Percentiles rank a stretch among this genome's conserved stretches.
phyloP scores from a whole-genome alignment of 345 rosid species.

The Salix udensis region DNA sequence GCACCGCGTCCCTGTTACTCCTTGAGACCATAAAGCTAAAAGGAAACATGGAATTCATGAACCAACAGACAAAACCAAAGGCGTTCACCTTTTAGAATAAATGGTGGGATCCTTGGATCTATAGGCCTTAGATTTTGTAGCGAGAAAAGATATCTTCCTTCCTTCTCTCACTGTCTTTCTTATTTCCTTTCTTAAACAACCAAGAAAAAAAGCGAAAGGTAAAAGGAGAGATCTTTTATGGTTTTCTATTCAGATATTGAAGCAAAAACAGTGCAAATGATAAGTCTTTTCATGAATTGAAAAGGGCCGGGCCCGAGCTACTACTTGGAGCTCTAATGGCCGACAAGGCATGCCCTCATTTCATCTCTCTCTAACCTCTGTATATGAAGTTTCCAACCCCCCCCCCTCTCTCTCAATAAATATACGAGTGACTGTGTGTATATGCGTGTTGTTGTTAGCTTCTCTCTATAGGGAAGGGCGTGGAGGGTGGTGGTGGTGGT shows the following conservation, averaged over 20 bases:
- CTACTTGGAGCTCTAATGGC: conserved; percentile 44
- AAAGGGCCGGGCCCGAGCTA: conserved; percentile 38
- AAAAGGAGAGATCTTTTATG: conserved; percentile 5
- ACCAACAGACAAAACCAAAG: conserved; percentile 15
- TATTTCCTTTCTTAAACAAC: background rate
- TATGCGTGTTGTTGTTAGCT: background rate
- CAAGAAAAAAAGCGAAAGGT: conserved; percentile 5
- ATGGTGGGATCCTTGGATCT: conserved; percentile 28
- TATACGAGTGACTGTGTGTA: background rate
- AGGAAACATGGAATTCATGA: conserved; percentile 26
- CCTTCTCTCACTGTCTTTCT: conserved; percentile 1
- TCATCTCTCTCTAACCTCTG: conserved; percentile 14
- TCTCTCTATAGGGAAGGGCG: background rate
- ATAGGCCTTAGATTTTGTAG: conserved; percentile 17
- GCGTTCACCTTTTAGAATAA: conserved; percentile 18
- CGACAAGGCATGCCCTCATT: conserved; percentile 48
- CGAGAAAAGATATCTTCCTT: background rate
- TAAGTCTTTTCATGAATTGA: conserved; percentile 21
- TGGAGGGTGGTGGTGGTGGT: conserved; percentile 7
- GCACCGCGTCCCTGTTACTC: conserved; percentile 27
- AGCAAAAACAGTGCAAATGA: conserved; percentile 3
- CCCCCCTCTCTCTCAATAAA: conserved; percentile 6
- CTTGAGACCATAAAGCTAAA: conserved; percentile 20
- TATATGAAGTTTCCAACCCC: background rate
- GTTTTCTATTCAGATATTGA: conserved; percentile 14